Base-by-base conservation (phyloP, 805 yeast species). In the Cephaloascus albidus region DNA sequence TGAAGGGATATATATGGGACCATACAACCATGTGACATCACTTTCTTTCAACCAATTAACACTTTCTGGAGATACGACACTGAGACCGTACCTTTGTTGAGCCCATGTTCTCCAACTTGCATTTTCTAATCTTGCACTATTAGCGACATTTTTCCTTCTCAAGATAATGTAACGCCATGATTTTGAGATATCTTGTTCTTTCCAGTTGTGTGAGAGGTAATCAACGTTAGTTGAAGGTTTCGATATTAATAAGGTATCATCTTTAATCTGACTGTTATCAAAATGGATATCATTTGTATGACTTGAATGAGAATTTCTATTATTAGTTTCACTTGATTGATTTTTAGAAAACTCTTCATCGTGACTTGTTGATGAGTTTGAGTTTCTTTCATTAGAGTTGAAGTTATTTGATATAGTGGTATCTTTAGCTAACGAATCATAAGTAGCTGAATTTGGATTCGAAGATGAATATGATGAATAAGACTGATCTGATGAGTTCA, bases 91-190 rank as follows among this genome's bases (percentile, higher is more conserved):
- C 48, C 82, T 74, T 38, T 85, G 70, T 60, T 89, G 88, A 12
- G 90, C 83, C 97, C 97, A 90, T 16, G 95, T 87, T 54, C 97
- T 73, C 97, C 97, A 90, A 37, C 85, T 72, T 14, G 96, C 90
- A 52, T 64, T 63, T 41, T 65, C 70, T 32, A 63, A 48, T 18
- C 68, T 46, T 8, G 67, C 66, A n/a, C 66, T 55, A 45, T 65
- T 63, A 32, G 96, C 95, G 44, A 85, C 83, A 53, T 85, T 90
- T 45, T 85, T 85, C 36, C 95, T 74, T 49, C 84, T 78, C 45
- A 78, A 62, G 34, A 87, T 88, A 41, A 93, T 83, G 56, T 93
- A 93, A 48, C 96, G 72, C 99, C 99, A 93, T 23, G 96, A 86
- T 45, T 85, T 85, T 10, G 95, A 85, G 23, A 93, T 85, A 55